These are phyloP conservation scores for Xylariomycetidae sp. DNA, from an alignment of 2,329 filamentous ascomycete genomes.

Conservation along the genomic window DNA sequence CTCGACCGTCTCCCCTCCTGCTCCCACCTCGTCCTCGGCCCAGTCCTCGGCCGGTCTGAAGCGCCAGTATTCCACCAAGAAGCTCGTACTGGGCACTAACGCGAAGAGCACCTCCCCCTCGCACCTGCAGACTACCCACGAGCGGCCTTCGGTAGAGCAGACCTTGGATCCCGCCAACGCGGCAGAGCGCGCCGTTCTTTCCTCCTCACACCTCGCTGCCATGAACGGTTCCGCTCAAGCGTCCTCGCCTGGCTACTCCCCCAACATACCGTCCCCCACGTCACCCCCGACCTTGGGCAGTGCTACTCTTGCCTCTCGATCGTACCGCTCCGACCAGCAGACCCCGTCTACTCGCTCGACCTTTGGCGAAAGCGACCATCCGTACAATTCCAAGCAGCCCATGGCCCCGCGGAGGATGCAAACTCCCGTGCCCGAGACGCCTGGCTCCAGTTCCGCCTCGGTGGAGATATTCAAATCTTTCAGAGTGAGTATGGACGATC, in stretches of 20 bases:
- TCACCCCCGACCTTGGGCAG: constrained; percentile 56
- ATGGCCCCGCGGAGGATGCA: constrained; percentile 52
- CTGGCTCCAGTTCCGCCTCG: constrained; percentile 50
- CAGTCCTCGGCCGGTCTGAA: constrained; percentile 55
- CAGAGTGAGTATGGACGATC: constrained; percentile 95
- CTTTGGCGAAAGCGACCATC: constrained; percentile 47
- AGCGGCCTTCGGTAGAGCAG: constrained; percentile 59
- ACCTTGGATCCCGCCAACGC: constrained; percentile 65
- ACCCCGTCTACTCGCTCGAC: constrained; percentile 52
- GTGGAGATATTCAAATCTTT: constrained; percentile 99
- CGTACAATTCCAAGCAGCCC: constrained; percentile 33
- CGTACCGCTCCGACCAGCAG: constrained; percentile 53
- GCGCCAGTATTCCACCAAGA: constrained; percentile 71
- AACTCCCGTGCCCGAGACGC: constrained; percentile 59
- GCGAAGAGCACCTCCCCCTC: constrained; percentile 77
- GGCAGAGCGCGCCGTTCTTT: constrained; percentile 60
- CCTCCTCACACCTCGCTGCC: constrained; percentile 65
- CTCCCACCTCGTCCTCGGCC: constrained; percentile 48
- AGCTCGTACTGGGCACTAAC: constrained; percentile 64
- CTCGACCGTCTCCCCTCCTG: constrained; percentile 50
- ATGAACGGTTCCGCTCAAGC: constrained; percentile 60
- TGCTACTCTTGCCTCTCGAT: constrained; percentile 53
- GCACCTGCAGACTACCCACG: constrained; percentile 64
- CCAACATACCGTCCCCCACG: constrained; percentile 66
- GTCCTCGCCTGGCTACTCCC: constrained; percentile 54